These are phyloP conservation scores for Marchantia polymorpha DNA, from an alignment of 225 moss, liverwort and hornwort species.

Conservation along the genomic window DNA sequence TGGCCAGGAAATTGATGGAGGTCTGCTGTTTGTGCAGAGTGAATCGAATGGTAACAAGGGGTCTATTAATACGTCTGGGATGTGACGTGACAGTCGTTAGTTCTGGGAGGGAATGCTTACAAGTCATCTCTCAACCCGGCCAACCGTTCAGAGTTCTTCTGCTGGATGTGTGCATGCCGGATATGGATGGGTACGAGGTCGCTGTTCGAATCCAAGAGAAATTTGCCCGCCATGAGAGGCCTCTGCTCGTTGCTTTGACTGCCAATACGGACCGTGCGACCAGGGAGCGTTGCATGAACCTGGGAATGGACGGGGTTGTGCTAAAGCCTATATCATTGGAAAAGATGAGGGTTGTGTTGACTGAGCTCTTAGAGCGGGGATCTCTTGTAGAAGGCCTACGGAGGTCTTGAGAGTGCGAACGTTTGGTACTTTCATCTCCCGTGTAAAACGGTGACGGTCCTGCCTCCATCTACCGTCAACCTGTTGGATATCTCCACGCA, in stretches of 20 bases:
- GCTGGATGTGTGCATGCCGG: conserved; percentile 62
- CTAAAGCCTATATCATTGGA: conserved; percentile 59
- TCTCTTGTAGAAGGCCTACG: conserved; percentile 51
- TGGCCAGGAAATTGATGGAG: too few species aligned
- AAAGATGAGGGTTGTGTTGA: conserved; percentile 57
- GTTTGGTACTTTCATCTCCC: neutral
- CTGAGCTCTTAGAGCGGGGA: conserved; percentile 52
- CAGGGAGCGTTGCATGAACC: conserved; percentile 51
- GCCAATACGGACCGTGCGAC: conserved; percentile 55
- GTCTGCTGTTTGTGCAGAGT: conserved; percentile 35
- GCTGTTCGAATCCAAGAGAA: conserved; percentile 55
- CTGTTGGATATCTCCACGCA: conserved; percentile 4
- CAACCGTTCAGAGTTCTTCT: conserved; percentile 49
- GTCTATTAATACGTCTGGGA: conserved; percentile 57
- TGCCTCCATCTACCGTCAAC: neutral
- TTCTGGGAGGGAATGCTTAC: conserved; percentile 55
- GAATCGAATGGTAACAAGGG: conserved; percentile 60
- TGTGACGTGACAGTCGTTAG: conserved; percentile 55
- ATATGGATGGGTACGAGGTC: conserved; percentile 66
- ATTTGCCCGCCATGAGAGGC: conserved; percentile 56
- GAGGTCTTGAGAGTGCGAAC: conserved; percentile 29
- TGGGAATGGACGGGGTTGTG: conserved; percentile 64
- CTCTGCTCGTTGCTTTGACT: conserved; percentile 52
- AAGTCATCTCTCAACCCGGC: conserved; percentile 48
- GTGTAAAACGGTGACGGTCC: neutral